Conservation (phyloP, 208 protist genomes). For the Spongospora subterranea region DNA sequence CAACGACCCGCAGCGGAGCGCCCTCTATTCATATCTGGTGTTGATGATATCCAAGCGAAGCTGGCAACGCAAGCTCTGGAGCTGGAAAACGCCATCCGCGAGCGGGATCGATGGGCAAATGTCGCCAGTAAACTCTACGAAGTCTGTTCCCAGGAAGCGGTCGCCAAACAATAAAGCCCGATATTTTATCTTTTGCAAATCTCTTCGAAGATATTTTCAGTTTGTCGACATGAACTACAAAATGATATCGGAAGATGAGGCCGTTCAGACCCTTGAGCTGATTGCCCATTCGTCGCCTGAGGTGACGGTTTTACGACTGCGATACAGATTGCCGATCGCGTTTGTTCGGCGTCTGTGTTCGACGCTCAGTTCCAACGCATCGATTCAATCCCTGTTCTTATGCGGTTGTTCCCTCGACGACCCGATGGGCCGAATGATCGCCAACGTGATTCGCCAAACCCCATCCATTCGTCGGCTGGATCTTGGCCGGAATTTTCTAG, state of each 20-base stretch:
- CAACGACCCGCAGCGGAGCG: no score
- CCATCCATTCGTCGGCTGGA: neutral
- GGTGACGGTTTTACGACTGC: neutral
- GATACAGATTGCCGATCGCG: neutral
- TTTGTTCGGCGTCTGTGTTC: neutral
- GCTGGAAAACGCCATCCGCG: neutral
- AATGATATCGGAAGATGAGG: neutral
- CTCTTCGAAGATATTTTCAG: no score
- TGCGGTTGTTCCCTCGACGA: constrained; percentile 14
- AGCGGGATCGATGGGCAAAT: neutral
- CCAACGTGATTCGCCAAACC: neutral
- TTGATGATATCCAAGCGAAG: no score
- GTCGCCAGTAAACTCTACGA: neutral
- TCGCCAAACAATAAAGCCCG: neutral
- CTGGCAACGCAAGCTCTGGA: neutral
- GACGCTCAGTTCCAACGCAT: neutral
- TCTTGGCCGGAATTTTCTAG: constrained; percentile 34
- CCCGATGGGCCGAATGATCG: neutral
- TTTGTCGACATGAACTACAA: no score
- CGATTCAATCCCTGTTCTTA: neutral
- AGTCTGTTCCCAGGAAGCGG: neutral
- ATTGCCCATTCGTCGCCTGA: no score
- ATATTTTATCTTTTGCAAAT: no score
- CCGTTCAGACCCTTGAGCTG: neutral
- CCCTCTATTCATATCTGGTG: no score